A percentile compares a stretch with the other conserved stretches of the same genome.
Evolutionary conservation across 2,329 filamentous ascomycete species (phyloP).

Genomic region (Claviceps monticola): DNA sequence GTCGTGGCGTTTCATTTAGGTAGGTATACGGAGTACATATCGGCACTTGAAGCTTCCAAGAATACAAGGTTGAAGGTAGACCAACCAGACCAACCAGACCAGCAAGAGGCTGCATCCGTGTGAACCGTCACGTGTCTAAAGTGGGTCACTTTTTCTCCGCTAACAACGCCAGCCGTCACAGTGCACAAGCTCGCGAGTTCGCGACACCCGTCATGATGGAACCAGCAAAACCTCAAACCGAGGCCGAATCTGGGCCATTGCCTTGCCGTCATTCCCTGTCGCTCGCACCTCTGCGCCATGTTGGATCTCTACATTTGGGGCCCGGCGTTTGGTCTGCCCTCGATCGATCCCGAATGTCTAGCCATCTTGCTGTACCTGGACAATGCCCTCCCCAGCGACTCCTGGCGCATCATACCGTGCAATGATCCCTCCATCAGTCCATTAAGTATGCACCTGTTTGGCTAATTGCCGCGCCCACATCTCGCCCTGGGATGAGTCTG

Average conservation of each 20-base stretch:
- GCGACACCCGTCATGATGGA: background rate
- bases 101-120: too few relatives aligned
- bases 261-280: background rate
- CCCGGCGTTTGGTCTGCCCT: slow-evolving; percentile 74
- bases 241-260: background rate
- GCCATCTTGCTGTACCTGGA: slow-evolving; percentile 68
- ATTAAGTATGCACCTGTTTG: slow-evolving; percentile 38
- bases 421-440: slow-evolving; percentile 60
- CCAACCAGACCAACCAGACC: too few relatives aligned
- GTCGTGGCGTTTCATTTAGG: too few relatives aligned
- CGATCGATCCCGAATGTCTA: slow-evolving; percentile 82
- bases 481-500: background rate
- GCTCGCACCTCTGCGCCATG: slow-evolving; percentile 13
- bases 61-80: too few relatives aligned
- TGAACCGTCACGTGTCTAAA: too few relatives aligned
- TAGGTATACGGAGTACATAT: too few relatives aligned
- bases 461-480: background rate
- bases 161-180: too few relatives aligned
- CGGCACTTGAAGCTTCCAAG: too few relatives aligned
- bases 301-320: slow-evolving; percentile 78
- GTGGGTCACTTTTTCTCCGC: too few relatives aligned
- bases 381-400: slow-evolving; percentile 41
- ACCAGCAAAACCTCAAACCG: background rate
- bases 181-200: too few relatives aligned
- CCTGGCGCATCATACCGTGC: slow-evolving; percentile 58